Evolutionary conservation across 2,329 filamentous ascomycete species (phyloP), one percentile per base, ranked within the genome.

Genomic region (Myriosclerotinia scirpicola): DNA sequence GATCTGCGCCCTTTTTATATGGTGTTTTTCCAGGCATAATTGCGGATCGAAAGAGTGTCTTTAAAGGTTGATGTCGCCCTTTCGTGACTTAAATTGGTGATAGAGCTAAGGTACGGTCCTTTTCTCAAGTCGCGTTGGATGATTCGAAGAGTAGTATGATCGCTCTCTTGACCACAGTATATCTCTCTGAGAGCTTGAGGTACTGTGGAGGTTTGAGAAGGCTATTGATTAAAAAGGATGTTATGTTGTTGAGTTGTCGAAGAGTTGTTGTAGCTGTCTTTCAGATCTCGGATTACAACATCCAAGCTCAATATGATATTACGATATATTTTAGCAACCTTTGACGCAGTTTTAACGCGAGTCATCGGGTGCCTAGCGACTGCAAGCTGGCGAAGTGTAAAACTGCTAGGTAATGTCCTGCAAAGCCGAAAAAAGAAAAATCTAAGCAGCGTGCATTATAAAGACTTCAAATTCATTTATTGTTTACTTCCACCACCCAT

Each of bases 11-110:
- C 81, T 89, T 90, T 44, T 77, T 78, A 72, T 81, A 80, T 75
- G 88, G 87, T 75, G 89, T 89, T 79, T 91, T 90, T 78, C 89
- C 85, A 73, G 87, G 88, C 88, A 91, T 91, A 69, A 75, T 76
- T 73, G 53, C 42, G 26, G 12, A 62, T 63, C 40, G 42, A 22
- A 22, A 53, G 36, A 54, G 36, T 65, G 67, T 64, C 61, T 70
- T 56, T 63, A 66, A 68, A 70, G 69, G 67, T 67, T 67, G 64
- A 69, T 70, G 70, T 69, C 71, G 73, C 70, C 71, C 70, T 73
- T 69, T 70, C 67, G 62, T 74, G 68, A 73, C 69, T 69, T 72
- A 69, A 34, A 50, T 14, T 61, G 34, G 14, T 50, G 44, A 42
- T 22, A 26, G 44, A 61, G 46, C 44, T 52, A 26, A 40, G n/a